phyloP scores from a whole-genome alignment of 192 early-diverging fungal species.

The Helicostylum pulchrum region DNA sequence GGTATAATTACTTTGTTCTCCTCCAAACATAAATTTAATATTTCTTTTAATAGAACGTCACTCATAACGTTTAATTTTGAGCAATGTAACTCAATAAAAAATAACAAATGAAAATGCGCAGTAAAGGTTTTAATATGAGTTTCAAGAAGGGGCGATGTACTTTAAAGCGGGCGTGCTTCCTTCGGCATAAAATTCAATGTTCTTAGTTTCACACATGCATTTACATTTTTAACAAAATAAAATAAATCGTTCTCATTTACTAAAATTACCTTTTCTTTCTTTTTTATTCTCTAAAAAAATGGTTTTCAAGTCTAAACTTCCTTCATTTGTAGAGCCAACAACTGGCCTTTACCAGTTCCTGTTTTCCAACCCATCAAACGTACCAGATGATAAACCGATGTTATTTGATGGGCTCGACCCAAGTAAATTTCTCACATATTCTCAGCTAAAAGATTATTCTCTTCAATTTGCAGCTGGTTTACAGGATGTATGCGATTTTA shows the following conservation, averaged over 20 bases:
- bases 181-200: too few relatives aligned
- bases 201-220: too few relatives aligned
- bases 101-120: too few relatives aligned
- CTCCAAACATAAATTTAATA: too few relatives aligned
- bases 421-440: conserved; percentile 37
- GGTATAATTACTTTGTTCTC: too few relatives aligned
- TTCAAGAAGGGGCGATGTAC: too few relatives aligned
- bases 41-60: too few relatives aligned
- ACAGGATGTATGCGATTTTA: conserved; percentile 27
- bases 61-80: too few relatives aligned
- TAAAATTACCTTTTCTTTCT: background rate
- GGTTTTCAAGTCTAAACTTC: conserved; percentile 36
- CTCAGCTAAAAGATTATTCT: conserved; percentile 23
- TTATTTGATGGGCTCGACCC: conserved; percentile 38
- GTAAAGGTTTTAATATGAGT: too few relatives aligned
- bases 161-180: too few relatives aligned
- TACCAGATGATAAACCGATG: conserved; percentile 35
- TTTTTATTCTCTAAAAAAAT: conserved; percentile 4
- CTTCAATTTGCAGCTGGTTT: conserved; percentile 32
- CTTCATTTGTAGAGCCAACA: conserved; percentile 39
- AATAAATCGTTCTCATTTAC: background rate
- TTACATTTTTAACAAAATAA: too few relatives aligned
- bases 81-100: too few relatives aligned
- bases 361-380: conserved; percentile 36
- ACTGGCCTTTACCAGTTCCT: conserved; percentile 42